Evolutionary conservation across 2,329 filamentous ascomycete genomes (phyloP), one percentile per base, ranked within the genome.

Genomic region (Dactylellina leptospora): DNA sequence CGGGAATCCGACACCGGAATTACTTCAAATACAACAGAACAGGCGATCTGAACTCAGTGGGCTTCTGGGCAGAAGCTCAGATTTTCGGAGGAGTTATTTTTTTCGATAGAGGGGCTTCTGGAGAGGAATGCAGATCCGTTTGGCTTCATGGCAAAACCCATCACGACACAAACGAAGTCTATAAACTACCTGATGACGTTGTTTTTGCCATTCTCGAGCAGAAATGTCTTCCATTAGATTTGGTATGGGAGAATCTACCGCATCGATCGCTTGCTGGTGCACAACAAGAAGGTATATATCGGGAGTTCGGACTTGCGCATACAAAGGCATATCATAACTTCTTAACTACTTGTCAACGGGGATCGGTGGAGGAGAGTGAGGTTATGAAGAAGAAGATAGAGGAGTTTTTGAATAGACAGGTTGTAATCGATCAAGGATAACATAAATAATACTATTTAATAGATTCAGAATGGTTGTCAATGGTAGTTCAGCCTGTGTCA

Each of bases 61-160:
- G 10, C 47, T 51, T 51, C 47, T 51, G 47, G 47, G 27, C 25
- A 20, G 47, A 51, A 51, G 47, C 47, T 33, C 47, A 51, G 23
- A 51, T 51, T 4, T 51, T 51, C 22, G 47, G 47, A 30, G 47
- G 47, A 33, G 47, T 51, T 3, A 51, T 51, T 30, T 27, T 51
- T 16, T 51, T 51, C 47, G 47, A 51, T 33, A 30, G 47, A 16
- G 47, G 47, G 1, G 1, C 27, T 51, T 51, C 47, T 33, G 47
- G 47, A 18, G 27, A 51, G 0, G 47, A 51, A 30, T 51, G 47
- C 20, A 51, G 16, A 51, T 51, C 47, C 27, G 47, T 51, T 33
- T 51, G 47, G 47, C 47, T 51, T 18, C 47, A 51, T 51, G 47
- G 47, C 10, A 33, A 30, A 30, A 11, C 47, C 27, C 25, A 30